Evolutionary conservation across 1,284 basidiomycete genomes (phyloP), one percentile per base, ranked within the genome.

Genomic region (Porogramme epimiltina): DNA sequence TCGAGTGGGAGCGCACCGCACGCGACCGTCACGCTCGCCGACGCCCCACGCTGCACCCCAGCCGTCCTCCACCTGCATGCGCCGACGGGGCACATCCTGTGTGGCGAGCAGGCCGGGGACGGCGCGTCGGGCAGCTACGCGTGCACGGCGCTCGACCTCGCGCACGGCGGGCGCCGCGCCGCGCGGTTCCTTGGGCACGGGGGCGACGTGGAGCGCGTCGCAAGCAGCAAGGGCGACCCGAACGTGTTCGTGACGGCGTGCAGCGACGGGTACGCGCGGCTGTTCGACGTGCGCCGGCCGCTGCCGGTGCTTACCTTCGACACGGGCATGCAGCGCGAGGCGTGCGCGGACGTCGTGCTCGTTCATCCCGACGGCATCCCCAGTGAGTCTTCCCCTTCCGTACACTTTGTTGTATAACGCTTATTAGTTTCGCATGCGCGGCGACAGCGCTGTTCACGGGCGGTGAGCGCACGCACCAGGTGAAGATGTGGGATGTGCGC

Each of bases 401-500:
- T 37, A 6, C 13, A 26, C 24, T 3, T 18, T 50, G 47, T 19
- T 15, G 22, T 52, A 3, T 42, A 49, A 31, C 36, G 25, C 13
- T 18, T 15, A n/a, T n/a, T 31, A 13, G 13, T 13, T 6, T 8
- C 28, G 28, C 13, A 31, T 13, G 6, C 28, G 6, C 28, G 28
- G 8, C 8, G 8, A 31, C 26, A 73, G 72, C 64, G 23, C 54
- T 73, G 4, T 67, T 73, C 53, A 65, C 65, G 2, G 72, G 69
- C 2, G 57, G 63, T 8, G 52, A 53, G 6, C 51, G 51, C n/a
- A 60, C 52, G 11, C 63, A 74, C 51, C 55, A 62, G 18, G 66
- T 75, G 51, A 69, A 65, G 36, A 41, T 72, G 25, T 75, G 74
- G 73, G 73, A 76, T 49, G 51, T 73, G 6, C 71, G 73, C 37